Percentiles rank a stretch among this genome's conserved stretches.
These are phyloP conservation scores for Diplodia intermedia DNA, from an alignment of 2,329 filamentous ascomycete species.

Conservation along the genomic window DNA sequence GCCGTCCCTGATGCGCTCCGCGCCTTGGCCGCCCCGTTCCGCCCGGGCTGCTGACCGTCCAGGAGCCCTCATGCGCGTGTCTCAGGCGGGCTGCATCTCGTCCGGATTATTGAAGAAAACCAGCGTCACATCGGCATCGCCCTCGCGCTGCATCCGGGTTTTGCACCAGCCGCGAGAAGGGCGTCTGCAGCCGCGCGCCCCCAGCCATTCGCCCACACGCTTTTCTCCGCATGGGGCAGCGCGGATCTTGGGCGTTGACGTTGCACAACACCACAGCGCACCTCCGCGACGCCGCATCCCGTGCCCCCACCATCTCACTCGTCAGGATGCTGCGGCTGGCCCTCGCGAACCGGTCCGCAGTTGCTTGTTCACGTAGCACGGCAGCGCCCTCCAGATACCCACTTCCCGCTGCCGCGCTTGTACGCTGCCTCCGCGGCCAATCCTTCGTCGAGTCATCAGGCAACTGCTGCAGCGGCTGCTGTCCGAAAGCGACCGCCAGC, in stretches of 20 bases:
- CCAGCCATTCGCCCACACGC: conserved; percentile 15
- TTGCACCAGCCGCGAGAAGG: conserved; percentile 14
- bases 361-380: conserved; percentile 27
- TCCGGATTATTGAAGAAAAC: conserved; percentile 24
- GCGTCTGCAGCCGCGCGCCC: conserved; percentile 11
- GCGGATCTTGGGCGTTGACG: conserved; percentile 20
- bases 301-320: conserved; percentile 19
- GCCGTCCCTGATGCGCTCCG: background rate
- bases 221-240: conserved; percentile 17
- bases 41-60: background rate
- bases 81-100: conserved; percentile 21
- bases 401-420: conserved; percentile 29
- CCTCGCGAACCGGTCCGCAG: conserved; percentile 28
- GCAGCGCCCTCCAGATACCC: conserved; percentile 25
- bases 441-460: conserved; percentile 27
- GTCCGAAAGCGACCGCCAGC: conserved; percentile 25
- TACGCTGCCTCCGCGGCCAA: conserved; percentile 17
- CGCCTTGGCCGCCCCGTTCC: conserved; percentile 13
- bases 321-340: conserved; percentile 22
- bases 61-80: conserved; percentile 10
- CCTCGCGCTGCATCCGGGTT: conserved; percentile 23
- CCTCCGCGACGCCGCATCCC: conserved; percentile 15
- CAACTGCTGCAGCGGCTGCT: conserved; percentile 18
- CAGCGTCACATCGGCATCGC: conserved; percentile 18
- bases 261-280: conserved; percentile 25